A percentile compares a stretch with the other conserved stretches of the same genome.
Conservation (phyloP, 352 stramenopile genomes). For the Phytopythium sindhum region DNA sequence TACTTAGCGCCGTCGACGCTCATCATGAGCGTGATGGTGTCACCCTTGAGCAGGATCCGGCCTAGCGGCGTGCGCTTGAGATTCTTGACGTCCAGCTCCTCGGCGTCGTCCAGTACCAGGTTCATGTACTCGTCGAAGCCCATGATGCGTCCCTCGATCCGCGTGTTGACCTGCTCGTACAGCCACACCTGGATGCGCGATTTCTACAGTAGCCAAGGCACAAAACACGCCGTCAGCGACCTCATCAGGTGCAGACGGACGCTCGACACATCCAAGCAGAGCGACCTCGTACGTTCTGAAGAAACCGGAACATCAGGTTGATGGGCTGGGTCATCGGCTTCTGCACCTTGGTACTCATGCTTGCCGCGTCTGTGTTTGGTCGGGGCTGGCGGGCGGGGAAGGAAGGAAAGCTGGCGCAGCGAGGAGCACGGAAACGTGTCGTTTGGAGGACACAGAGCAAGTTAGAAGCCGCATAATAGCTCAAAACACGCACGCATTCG, state of each 20-base stretch:
- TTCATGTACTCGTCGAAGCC: conserved; percentile 99
- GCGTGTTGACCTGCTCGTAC: conserved; percentile 98
- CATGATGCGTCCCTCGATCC: conserved; percentile 99
- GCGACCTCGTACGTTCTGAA: conserved; percentile 89
- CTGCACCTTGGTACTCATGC: conserved; percentile 93
- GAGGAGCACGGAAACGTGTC: not conserved
- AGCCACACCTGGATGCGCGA: conserved; percentile 98
- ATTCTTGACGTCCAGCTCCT: conserved; percentile 95
- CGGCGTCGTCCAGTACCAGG: conserved; percentile 97
- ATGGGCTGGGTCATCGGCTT: conserved; percentile 99
- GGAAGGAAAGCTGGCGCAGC: not conserved
- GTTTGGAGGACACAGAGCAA: not conserved
- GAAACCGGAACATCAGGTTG: conserved; percentile 99
- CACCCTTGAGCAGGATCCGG: conserved; percentile 99
- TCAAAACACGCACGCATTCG: not conserved
- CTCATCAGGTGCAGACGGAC: not conserved
- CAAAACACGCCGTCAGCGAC: not conserved
- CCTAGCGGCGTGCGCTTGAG: conserved; percentile 93
- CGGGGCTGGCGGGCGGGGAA: not conserved
- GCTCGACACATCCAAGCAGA: too few species aligned
- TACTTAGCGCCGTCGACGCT: conserved; percentile 60
- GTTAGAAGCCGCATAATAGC: not conserved
- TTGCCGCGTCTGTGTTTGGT: conserved; percentile 10
- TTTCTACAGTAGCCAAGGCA: conserved; percentile 63
- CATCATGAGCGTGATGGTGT: conserved; percentile 99